phyloP scores from a whole-genome alignment of 129 eudicot genomes.

The Gnaphalium uliginosum region DNA sequence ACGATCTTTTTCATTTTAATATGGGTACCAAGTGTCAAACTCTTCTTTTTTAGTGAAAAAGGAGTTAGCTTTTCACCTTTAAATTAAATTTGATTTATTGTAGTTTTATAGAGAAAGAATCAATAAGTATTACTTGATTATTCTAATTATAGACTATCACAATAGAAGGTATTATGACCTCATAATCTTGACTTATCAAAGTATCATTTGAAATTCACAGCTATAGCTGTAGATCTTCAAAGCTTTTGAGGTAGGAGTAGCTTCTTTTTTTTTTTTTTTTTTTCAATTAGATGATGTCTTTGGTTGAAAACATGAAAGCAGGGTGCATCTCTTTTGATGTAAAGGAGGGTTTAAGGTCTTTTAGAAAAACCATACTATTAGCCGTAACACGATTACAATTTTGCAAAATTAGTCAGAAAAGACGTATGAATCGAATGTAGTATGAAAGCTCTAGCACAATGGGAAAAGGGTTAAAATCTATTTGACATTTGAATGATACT shows the following conservation, averaged over 20 bases:
- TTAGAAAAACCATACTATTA: not conserved
- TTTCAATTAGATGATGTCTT: not conserved
- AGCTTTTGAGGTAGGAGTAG: not conserved
- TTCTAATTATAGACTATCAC: too few species aligned
- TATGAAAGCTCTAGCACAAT: not conserved
- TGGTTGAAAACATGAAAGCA: not conserved
- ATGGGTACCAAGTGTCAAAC: not conserved
- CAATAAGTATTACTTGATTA: too few species aligned
- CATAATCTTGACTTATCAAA: not conserved
- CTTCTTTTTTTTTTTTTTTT: not conserved
- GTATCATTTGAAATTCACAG: constrained; percentile 3
- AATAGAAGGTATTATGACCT: too few species aligned
- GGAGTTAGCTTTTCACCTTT: not conserved
- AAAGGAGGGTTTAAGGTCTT: not conserved
- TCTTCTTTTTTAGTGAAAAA: not conserved
- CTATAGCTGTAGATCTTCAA: constrained; percentile 9
- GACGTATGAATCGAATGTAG: not conserved
- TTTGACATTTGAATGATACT: too few species aligned
- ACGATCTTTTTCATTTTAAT: too few species aligned
- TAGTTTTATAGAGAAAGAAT: too few species aligned
- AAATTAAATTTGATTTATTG: not conserved
- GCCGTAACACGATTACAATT: not conserved
- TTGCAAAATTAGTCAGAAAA: not conserved
- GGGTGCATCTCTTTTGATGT: not conserved
- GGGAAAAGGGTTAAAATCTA: too few species aligned